Evolutionary conservation across 2,329 filamentous ascomycete species (phyloP).

Genomic region (Colletotrichum lupini): DNA sequence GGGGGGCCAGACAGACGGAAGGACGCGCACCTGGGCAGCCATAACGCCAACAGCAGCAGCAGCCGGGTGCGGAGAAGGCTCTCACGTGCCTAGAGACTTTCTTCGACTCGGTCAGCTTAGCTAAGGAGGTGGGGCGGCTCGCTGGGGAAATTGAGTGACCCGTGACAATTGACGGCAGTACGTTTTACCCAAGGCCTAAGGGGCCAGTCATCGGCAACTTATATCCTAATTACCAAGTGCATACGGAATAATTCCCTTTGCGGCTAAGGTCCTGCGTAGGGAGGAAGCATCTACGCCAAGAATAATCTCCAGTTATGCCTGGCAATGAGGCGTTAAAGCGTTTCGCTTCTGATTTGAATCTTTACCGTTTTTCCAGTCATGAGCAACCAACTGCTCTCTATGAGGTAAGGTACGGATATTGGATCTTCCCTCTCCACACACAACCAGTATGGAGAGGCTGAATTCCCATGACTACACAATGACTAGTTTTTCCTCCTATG

Average conservation of each 20-base stretch:
- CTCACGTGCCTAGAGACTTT: background rate
- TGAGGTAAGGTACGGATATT: background rate
- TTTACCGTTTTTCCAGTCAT: background rate
- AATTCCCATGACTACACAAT: background rate
- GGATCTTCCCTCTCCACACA: background rate
- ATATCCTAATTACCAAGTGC: background rate
- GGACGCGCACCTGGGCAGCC: background rate
- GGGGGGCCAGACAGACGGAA: background rate
- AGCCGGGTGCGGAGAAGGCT: background rate
- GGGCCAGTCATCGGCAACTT: background rate
- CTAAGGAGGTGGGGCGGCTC: background rate
- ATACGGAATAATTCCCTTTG: background rate
- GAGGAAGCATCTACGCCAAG: too few relatives aligned
- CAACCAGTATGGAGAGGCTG: background rate
- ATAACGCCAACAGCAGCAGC: too few relatives aligned
- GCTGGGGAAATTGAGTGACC: background rate
- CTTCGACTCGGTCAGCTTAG: background rate
- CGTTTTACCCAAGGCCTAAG: background rate
- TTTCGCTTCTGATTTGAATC: background rate
- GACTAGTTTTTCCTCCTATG: background rate
- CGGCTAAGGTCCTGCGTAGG: too few relatives aligned
- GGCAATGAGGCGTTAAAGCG: background rate
- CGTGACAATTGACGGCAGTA: background rate
- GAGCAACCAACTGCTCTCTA: background rate
- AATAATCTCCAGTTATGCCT: too few relatives aligned